phyloP scores from a whole-genome alignment of 352 stramenopile genomes.

The Pythium sukuiense region DNA sequence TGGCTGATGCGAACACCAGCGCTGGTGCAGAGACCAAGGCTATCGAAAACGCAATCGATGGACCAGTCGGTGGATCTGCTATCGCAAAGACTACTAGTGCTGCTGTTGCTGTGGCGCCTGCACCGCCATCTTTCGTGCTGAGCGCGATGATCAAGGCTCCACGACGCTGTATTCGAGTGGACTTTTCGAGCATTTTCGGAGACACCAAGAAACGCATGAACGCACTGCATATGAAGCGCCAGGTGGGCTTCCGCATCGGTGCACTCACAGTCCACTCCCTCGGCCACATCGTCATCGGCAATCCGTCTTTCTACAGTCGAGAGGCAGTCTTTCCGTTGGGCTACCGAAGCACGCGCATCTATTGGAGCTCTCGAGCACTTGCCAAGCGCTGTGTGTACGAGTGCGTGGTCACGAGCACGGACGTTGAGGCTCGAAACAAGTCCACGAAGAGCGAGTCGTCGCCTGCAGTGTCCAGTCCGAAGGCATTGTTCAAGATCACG shows the following conservation, averaged over 20 bases:
- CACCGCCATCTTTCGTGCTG: constrained; percentile 5
- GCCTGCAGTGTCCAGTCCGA: constrained; percentile 14
- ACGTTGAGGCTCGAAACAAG: constrained; percentile 52
- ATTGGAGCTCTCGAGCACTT: constrained; percentile 80
- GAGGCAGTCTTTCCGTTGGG: constrained; percentile 88
- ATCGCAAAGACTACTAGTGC: background rate
- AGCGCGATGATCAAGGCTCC: constrained; percentile 25
- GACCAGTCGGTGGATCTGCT: background rate
- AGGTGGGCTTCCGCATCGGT: constrained; percentile 69
- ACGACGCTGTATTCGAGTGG: constrained; percentile 21
- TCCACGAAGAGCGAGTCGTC: constrained; percentile 7
- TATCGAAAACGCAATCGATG: background rate
- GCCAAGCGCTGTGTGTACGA: constrained; percentile 88
- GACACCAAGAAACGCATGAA: constrained; percentile 74
- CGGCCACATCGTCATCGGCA: constrained; percentile 74
- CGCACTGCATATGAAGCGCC: constrained; percentile 42
- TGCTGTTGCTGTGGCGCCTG: background rate
- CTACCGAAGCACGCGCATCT: constrained; percentile 91
- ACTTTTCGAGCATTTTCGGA: constrained; percentile 25
- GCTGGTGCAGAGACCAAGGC: background rate
- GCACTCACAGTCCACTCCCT: constrained; percentile 81
- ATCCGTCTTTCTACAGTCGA: constrained; percentile 84
- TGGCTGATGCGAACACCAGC: background rate
- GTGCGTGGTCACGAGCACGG: constrained; percentile 83
- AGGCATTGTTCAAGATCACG: constrained; percentile 75